A percentile compares a stretch with the other conserved stretches of the same genome.
phyloP scores from a whole-genome alignment of 805 yeast species.

The Candida alai region DNA sequence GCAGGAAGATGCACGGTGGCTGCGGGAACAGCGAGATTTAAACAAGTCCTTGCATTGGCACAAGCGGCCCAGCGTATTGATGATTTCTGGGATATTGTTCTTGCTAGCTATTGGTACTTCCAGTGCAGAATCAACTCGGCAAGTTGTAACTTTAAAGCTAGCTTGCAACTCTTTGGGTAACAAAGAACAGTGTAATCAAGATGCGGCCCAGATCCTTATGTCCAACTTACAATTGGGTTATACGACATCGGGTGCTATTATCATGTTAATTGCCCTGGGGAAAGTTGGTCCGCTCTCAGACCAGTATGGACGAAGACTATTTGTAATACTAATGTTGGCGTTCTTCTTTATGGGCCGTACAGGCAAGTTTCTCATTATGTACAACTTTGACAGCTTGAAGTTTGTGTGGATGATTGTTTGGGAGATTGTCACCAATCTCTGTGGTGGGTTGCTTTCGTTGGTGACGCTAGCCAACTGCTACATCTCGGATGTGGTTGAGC shows the following conservation, averaged over 20 bases:
- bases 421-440: slow-evolving; percentile 43
- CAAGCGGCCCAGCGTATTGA: slow-evolving; percentile 52
- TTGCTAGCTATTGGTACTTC: slow-evolving; percentile 39
- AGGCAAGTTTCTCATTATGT: slow-evolving; percentile 22
- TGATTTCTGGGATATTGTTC: slow-evolving; percentile 43
- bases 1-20: slow-evolving; percentile 45
- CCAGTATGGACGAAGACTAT: slow-evolving; percentile 33
- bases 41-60: slow-evolving; percentile 49
- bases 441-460: slow-evolving; percentile 62
- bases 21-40: slow-evolving; percentile 44
- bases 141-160: slow-evolving; percentile 27
- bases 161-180: slow-evolving; percentile 24
- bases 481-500: slow-evolving; percentile 67
- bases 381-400: slow-evolving; percentile 23
- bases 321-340: slow-evolving; percentile 18
- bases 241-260: slow-evolving; percentile 38
- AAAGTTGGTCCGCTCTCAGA: slow-evolving; percentile 41
- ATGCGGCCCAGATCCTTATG: slow-evolving; percentile 32
- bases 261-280: slow-evolving; percentile 53
- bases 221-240: slow-evolving; percentile 48
- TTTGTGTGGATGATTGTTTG: slow-evolving; percentile 39
- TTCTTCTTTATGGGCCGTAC: slow-evolving; percentile 20
- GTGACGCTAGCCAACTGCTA: slow-evolving; percentile 64
- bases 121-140: slow-evolving; percentile 40
- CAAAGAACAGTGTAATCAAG: slow-evolving; percentile 25